phyloP scores from a whole-genome alignment of 2,329 filamentous ascomycete genomes.

The Pestalotiopsis sp. region DNA sequence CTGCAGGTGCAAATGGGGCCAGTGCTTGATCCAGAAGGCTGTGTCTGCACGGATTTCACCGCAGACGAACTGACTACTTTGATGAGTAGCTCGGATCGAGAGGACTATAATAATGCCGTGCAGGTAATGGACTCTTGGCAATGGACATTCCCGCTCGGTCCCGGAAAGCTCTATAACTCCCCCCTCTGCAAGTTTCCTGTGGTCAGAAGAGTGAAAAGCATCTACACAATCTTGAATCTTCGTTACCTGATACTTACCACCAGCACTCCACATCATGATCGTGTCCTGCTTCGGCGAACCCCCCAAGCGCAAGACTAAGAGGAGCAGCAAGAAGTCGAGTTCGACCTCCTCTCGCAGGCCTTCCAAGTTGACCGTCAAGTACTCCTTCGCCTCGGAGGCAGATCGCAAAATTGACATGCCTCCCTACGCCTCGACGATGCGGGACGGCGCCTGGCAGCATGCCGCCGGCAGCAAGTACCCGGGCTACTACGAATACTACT shows the following conservation, averaged over 20 bases:
- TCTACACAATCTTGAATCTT: not conserved
- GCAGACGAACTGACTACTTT: not conserved
- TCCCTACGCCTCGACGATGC: not conserved
- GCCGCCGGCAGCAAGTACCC: not conserved
- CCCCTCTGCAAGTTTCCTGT: not conserved
- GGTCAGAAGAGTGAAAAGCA: not conserved
- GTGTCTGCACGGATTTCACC: not conserved
- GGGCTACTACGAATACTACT: not conserved
- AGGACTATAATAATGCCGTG: not conserved
- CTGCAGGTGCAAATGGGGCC: not conserved
- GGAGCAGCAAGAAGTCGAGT: not conserved
- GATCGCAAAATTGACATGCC: not conserved
- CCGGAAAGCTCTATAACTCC: no score
- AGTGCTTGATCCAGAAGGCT: not conserved
- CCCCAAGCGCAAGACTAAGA: not conserved
- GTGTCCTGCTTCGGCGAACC: constrained; percentile 3
- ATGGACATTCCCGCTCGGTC: no score
- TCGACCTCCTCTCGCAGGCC: not conserved
- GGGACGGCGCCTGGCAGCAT: not conserved
- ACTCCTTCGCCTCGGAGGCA: not conserved
- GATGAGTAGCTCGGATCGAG: not conserved
- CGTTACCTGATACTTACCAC: not conserved
- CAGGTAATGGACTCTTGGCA: not conserved
- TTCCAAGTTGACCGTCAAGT: not conserved
- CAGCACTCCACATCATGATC: not conserved